Conservation (phyloP, 2,329 filamentous ascomycete genomes). For the Trichoderma gracile region DNA sequence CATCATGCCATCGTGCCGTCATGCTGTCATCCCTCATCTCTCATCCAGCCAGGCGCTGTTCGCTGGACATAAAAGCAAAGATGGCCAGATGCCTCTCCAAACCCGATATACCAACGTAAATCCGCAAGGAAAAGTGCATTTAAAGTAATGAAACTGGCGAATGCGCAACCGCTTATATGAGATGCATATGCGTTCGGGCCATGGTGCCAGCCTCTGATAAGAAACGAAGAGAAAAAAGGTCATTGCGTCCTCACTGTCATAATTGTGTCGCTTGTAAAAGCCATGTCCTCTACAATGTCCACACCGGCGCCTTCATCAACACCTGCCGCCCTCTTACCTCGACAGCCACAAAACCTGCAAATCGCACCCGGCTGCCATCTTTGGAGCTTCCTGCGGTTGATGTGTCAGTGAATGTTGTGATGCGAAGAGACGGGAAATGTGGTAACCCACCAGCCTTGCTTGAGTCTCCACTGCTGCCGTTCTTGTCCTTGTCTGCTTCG, state of each 20-base stretch:
- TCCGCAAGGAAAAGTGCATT: not conserved
- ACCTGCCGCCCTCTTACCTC: constrained; percentile 77
- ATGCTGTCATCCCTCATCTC: too few relatives aligned
- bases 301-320: constrained; percentile 74
- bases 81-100: not conserved
- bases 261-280: not conserved
- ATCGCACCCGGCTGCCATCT: constrained; percentile 62
- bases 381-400: constrained; percentile 44
- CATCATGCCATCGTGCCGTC: not conserved
- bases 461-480: constrained; percentile 45
- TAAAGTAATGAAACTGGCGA: not conserved
- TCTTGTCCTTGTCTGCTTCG: constrained; percentile 47
- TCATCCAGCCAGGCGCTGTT: too few relatives aligned
- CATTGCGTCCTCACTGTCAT: not conserved
- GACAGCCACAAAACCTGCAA: constrained; percentile 72
- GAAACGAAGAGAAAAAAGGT: not conserved
- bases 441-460: constrained; percentile 51
- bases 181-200: not conserved
- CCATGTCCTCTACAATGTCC: constrained; percentile 48
- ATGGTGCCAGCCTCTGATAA: not conserved
- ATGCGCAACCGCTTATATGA: not conserved
- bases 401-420: not conserved
- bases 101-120: too few relatives aligned
- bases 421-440: not conserved
- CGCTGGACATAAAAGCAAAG: not conserved